Percentiles rank a stretch among this genome's conserved stretches.
Conservation (phyloP, 371 early-diverging fungal species). For the Rhizopus microsporus region DNA sequence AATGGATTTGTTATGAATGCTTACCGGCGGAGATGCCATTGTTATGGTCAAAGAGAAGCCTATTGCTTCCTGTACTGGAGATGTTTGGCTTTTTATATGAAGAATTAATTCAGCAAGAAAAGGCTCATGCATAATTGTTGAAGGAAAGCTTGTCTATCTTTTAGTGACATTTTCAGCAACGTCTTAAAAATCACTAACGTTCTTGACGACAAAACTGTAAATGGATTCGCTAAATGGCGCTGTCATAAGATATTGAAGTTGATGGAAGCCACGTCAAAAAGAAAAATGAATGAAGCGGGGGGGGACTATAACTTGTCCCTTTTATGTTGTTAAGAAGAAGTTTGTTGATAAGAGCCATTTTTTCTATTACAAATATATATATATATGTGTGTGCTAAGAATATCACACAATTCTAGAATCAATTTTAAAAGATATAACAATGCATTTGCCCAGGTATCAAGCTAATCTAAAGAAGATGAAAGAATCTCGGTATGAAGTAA, state of each 20-base stretch:
- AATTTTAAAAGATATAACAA: constrained; percentile 17
- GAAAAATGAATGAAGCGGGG: constrained; percentile 21
- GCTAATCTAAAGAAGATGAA: constrained; percentile 16
- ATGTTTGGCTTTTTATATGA: too few species aligned
- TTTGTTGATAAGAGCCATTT: constrained; percentile 17
- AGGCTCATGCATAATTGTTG: too few species aligned
- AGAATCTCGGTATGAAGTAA: constrained; percentile 14
- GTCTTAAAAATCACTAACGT: constrained; percentile 16
- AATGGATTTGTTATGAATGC: too few species aligned
- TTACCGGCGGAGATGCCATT: too few species aligned
- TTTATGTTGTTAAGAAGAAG: constrained; percentile 11
- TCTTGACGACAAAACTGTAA: constrained; percentile 13
- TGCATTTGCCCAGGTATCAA: constrained; percentile 18
- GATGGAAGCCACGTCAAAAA: constrained; percentile 17
- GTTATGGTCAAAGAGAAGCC: too few species aligned
- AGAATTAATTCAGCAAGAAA: too few species aligned
- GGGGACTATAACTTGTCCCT: constrained; percentile 11
- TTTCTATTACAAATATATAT: constrained; percentile 4
- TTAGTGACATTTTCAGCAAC: constrained; percentile 11
- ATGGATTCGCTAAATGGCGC: constrained; percentile 16
- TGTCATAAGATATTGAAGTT: constrained; percentile 14
- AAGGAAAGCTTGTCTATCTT: constrained; percentile 8
- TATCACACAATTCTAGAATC: constrained; percentile 18
- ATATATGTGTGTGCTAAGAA: constrained; percentile 23
- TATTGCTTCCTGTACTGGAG: too few species aligned